Evolutionary conservation across 169 alveolate genomes (phyloP), one percentile per base, ranked within the genome.

Genomic region (Plasmodium relictum): DNA sequence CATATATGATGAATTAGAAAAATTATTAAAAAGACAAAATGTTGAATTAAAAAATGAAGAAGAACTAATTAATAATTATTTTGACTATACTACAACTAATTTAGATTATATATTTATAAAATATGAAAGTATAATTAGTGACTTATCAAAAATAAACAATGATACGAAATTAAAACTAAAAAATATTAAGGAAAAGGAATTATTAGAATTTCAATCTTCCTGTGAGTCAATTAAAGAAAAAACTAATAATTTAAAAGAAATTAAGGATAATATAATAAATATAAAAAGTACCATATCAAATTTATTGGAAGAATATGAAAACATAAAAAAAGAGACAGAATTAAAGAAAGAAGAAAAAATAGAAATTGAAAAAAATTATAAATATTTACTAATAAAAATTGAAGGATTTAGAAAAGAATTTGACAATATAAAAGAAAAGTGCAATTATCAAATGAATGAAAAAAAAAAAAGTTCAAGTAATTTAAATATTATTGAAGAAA

Each of bases 51-150:
- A 72, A 73, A 44, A 48, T 48, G 74, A 90, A n/a, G 59, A 68
- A 37, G 73, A 73, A 20, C 26, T 83, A 56, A 86, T 86, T n/a
- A 90, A 45, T 45, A 58, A 42, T 50, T 90, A 66, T 41, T 72
- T 73, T 68, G 89, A 78, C 26, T 74, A 88, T 69, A 87, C 88
- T 6, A 78, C 88, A 12, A 78, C 78, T 24, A 88, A 78, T 85
- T 63, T 85, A 68, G 52, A 80, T 44, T 74, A 73, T 50, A 80
- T 70, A 3, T 62, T 73, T 73, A 73, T 88, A 16, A 74, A 73
- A 62, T 69, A 56, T 59, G 66, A 73, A 56, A 71, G 68, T 66
- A 65, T 80, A 4, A 68, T 80, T 18, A 52, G 45, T 26, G 90
- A 78, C 44, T 41, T 78, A 54, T 66, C 78, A 56, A 80, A 88